Evolutionary conservation across 768 basidiomycete species (phyloP).

Genomic region (Suillus decipiens): DNA sequence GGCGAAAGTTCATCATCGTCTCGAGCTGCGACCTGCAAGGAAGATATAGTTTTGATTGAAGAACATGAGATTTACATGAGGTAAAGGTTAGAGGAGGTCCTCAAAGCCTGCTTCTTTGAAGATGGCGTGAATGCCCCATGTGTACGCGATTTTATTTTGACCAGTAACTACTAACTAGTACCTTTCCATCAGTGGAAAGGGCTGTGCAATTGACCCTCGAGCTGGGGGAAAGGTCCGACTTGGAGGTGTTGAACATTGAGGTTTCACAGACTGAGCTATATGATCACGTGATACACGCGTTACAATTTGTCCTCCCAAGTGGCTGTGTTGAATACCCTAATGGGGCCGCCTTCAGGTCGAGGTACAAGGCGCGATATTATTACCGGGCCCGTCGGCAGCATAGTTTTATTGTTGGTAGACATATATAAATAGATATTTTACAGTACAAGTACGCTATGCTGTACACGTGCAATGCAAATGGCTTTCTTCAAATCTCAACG

Average conservation of each 20-base stretch:
- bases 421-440: too few species aligned
- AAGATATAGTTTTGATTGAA: background rate
- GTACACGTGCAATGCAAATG: too few species aligned
- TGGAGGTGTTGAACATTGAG: background rate
- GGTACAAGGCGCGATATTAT: background rate
- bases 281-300: background rate
- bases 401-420: too few species aligned
- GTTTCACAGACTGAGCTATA: background rate
- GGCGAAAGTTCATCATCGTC: background rate
- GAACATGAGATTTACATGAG: background rate
- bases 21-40: background rate
- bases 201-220: background rate
- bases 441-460: too few species aligned
- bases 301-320: too few species aligned
- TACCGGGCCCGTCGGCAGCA: background rate
- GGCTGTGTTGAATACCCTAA: background rate
- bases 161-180: background rate
- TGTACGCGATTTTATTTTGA: accelerated
- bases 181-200: background rate
- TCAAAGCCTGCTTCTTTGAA: background rate
- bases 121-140: background rate
- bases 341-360: background rate
- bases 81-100: background rate
- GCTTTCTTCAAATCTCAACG: too few species aligned
- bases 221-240: background rate